A percentile compares a stretch with the other conserved stretches of the same genome.
These are phyloP conservation scores for Penicillium samsonianum DNA, from an alignment of 495 filamentous ascomycete species.

Conservation along the genomic window DNA sequence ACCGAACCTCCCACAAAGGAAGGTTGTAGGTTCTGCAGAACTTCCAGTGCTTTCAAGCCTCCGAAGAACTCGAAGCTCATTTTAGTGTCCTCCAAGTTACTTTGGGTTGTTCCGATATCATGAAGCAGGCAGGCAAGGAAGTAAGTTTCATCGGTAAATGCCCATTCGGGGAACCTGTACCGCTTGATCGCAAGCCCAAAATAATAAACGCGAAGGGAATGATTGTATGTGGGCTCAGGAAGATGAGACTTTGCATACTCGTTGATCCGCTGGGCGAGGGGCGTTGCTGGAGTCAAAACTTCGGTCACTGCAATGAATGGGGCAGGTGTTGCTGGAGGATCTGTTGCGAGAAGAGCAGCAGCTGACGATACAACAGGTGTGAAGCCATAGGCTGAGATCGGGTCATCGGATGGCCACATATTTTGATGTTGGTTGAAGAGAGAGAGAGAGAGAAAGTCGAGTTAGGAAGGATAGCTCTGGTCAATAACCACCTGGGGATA, in stretches of 20 bases:
- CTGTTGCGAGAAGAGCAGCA: slow-evolving; percentile 19
- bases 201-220: slow-evolving; percentile 77
- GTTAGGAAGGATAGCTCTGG: background rate
- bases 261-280: slow-evolving; percentile 49
- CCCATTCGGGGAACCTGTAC: slow-evolving; percentile 61
- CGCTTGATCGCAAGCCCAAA: slow-evolving; percentile 63
- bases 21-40: slow-evolving; percentile 35
- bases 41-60: slow-evolving; percentile 59
- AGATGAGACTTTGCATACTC: slow-evolving; percentile 59
- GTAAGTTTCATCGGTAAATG: slow-evolving; percentile 53
- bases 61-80: slow-evolving; percentile 84
- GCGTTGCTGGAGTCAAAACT: slow-evolving; percentile 42
- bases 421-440: background rate
- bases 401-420: slow-evolving; percentile 1
- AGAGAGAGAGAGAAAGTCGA: background rate
- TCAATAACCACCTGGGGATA: background rate
- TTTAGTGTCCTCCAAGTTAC: slow-evolving; percentile 59
- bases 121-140: slow-evolving; percentile 71
- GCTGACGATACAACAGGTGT: slow-evolving; percentile 35
- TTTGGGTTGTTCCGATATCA: slow-evolving; percentile 72
- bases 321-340: slow-evolving; percentile 12
- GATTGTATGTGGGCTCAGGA: slow-evolving; percentile 65
- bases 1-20: slow-evolving; percentile 7
- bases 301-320: slow-evolving; percentile 31
- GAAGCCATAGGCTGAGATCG: slow-evolving; percentile 31